Base-by-base conservation (phyloP, 805 yeast species). In the Candida tallmaniae region DNA sequence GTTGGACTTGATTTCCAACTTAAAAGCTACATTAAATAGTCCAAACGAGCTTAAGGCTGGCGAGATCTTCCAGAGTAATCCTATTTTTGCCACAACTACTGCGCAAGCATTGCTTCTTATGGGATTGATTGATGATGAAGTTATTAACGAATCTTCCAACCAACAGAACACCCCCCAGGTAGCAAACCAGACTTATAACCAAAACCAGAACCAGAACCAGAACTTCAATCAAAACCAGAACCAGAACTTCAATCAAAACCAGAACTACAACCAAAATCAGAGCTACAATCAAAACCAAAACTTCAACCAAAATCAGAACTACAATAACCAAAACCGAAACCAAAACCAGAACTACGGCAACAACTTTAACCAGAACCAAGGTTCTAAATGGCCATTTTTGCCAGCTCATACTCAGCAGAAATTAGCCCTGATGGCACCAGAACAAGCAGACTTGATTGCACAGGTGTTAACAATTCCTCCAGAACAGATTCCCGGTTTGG, bases 71-170 rank as follows among this genome's bases (percentile, higher is more conserved):
- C 66, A 64, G 36, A 60, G 73, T 46, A 60, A 76, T 43, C 78
- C 79, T 12, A 58, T 76, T 31, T 59, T 83, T 27, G 81, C 88
- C 3, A 61, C 76, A 2, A 71, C 84, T 1, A 79, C 85, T 1
- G 77, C 89, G 0, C 93, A 83, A 52, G 83, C 88, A 2, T 62
- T 83, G 41, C 58, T 83, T 13, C 65, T 82, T 31, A 83, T 83
- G 89, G 94, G 93, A 1, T 68, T 83, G 27, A 75, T 83, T 15
- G 84, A 82, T 51, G 66, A 70, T 24, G 78, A 75, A 29, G 82
- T 80, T n/a, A 76, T 83, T n/a, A 68, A 69, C 23, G 74, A 77
- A 40, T 75, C 84, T 4, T 54, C 67, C 61, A 60, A 58, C 23
- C 46, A 42, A 3, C 36, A 32, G 13, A 24, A 14, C 16, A 24